A percentile compares a stretch with the other conserved stretches of the same genome.
Evolutionary conservation across 768 basidiomycete species (phyloP).

Genomic region (Rhizopogon vesiculosus): DNA sequence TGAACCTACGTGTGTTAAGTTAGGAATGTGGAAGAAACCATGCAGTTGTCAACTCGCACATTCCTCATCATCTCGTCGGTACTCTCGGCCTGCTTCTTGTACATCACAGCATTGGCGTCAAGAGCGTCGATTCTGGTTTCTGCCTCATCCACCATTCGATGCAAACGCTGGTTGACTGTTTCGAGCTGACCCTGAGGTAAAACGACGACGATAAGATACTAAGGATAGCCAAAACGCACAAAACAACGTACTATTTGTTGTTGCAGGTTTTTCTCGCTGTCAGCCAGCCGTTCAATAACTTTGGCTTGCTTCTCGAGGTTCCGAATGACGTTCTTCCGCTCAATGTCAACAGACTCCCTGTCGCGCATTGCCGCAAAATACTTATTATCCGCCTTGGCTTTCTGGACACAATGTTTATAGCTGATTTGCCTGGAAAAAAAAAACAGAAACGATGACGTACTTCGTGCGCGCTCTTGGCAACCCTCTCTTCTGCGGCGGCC

Average conservation of each 20-base stretch:
- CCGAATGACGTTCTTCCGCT: constrained; percentile 61
- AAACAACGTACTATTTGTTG: constrained; percentile 52
- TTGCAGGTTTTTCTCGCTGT: constrained; percentile 56
- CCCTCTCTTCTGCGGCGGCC: constrained; percentile 64
- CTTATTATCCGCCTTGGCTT: constrained; percentile 95
- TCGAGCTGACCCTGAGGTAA: constrained; percentile 35
- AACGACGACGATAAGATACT: neutral
- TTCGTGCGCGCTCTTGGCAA: constrained; percentile 62
- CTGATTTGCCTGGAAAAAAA: neutral
- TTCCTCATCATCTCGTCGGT: constrained; percentile 36
- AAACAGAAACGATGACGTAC: constrained; percentile 36
- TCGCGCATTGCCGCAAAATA: constrained; percentile 87
- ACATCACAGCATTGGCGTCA: constrained; percentile 29
- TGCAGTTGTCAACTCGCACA: constrained; percentile 4
- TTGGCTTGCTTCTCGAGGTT: constrained; percentile 55
- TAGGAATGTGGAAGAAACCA: neutral
- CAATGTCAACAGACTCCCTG: constrained; percentile 76
- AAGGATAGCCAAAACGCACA: neutral
- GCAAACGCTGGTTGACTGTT: constrained; percentile 35
- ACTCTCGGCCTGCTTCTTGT: constrained; percentile 36
- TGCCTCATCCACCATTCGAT: constrained; percentile 23
- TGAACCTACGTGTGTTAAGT: constrained; percentile 20
- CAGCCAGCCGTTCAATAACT: constrained; percentile 60
- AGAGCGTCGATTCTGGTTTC: constrained; percentile 24
- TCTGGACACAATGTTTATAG: constrained; percentile 39